These are phyloP conservation scores for Quercus aquifolioides DNA, from an alignment of 306 rosid species.

Conservation along the genomic window DNA sequence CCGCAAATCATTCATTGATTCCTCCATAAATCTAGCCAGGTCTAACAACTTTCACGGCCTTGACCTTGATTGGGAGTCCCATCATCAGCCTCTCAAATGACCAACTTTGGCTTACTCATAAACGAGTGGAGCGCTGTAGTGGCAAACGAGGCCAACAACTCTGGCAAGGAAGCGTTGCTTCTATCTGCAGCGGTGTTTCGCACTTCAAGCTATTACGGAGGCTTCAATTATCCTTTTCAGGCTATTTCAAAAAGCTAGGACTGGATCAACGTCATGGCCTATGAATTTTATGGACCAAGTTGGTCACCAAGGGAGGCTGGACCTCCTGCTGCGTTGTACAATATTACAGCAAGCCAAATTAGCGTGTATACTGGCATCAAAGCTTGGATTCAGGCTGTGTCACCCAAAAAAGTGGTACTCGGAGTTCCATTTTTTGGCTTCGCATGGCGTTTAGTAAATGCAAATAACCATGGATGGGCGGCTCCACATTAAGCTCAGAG, in stretches of 20 bases:
- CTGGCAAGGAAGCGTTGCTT: conserved; percentile 11
- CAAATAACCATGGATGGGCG: conserved; percentile 15
- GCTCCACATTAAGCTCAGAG: too few species aligned
- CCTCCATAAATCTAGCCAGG: conserved; percentile 34
- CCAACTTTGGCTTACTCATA: conserved; percentile 36
- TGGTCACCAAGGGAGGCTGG: conserved; percentile 4
- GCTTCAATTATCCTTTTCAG: conserved; percentile 8
- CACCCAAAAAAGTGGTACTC: conserved; percentile 24
- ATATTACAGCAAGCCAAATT: background rate
- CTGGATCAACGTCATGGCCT: conserved; percentile 41
- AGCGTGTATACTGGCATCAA: conserved; percentile 15
- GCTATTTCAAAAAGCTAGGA: conserved; percentile 22
- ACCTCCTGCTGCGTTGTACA: conserved; percentile 35
- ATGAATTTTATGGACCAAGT: conserved; percentile 37
- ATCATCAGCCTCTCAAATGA: conserved; percentile 17
- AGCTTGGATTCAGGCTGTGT: conserved; percentile 21
- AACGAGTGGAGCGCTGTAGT: conserved; percentile 36
- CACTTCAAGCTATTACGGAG: conserved; percentile 15
- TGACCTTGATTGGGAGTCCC: conserved; percentile 48
- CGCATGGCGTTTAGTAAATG: conserved; percentile 21
- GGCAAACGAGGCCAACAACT: conserved; percentile 8
- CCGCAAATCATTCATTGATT: conserved; percentile 36
- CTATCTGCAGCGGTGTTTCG: conserved; percentile 32
- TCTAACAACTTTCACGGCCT: conserved; percentile 34
- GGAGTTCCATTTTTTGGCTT: conserved; percentile 42